These are phyloP conservation scores for Ogataea hybrid DNA, from an alignment of 1,139 yeast species.

Conservation along the genomic window DNA sequence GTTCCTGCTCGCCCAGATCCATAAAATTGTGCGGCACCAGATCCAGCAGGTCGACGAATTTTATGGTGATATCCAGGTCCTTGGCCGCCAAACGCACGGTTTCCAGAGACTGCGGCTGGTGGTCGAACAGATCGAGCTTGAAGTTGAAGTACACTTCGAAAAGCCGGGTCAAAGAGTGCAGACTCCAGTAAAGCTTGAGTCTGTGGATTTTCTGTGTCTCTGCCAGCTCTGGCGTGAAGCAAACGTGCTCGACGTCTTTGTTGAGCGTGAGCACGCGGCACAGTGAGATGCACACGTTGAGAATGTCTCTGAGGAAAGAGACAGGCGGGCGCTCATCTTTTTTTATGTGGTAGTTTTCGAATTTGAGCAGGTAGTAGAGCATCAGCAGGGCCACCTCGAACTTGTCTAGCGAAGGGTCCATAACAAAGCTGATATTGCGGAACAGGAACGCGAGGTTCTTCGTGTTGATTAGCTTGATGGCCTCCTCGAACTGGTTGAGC, in stretches of 20 bases:
- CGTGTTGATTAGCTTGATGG: constrained; percentile 32
- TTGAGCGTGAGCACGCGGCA: constrained; percentile 21
- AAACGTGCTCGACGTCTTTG: constrained; percentile 15
- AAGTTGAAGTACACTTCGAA: constrained; percentile 40
- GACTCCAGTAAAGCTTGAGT: constrained; percentile 61
- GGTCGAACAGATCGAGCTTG: constrained; percentile 33
- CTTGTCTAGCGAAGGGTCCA: constrained; percentile 30
- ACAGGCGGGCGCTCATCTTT: constrained; percentile 9
- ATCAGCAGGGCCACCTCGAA: constrained; percentile 31
- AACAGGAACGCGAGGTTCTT: constrained; percentile 30
- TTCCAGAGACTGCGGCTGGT: constrained; percentile 25
- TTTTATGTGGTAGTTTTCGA: constrained; percentile 28
- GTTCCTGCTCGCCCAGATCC: constrained; percentile 18
- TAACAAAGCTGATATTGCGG: constrained; percentile 29
- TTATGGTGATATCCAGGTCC: constrained; percentile 29
- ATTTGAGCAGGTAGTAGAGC: constrained; percentile 30
- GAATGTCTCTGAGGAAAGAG: constrained; percentile 25
- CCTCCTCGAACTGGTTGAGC: constrained; percentile 32
- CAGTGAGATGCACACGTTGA: constrained; percentile 23
- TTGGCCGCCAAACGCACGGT: constrained; percentile 29
- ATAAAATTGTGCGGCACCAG: constrained; percentile 32
- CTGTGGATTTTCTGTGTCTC: constrained; percentile 41
- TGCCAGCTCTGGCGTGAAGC: constrained; percentile 9
- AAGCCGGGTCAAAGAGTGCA: constrained; percentile 50
- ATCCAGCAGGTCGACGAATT: constrained; percentile 25